Evolutionary conservation across 2,329 filamentous ascomycete genomes (phyloP), one percentile per base, ranked within the genome.

Genomic region (Claviceps digitariae): DNA sequence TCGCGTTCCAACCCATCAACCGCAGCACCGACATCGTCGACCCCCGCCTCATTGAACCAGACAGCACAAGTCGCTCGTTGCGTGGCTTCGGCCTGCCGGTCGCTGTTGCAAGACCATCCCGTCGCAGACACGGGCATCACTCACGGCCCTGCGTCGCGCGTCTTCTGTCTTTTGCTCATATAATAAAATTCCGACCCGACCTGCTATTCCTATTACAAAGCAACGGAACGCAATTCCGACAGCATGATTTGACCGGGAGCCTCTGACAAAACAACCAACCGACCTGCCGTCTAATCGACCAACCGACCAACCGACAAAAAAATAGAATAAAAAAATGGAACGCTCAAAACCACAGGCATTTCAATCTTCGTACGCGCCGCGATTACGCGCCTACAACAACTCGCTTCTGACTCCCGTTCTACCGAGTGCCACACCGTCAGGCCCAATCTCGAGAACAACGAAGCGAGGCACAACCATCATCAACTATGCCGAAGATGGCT

Each of bases 401-500:
- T 88, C 91, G 40, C 82, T 97, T 53, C 80, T 96, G 57, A 88
- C 87, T 25, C 90, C 91, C 38, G 83, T 93, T 57, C 79, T 91
- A 57, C 87, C 86, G 53, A 83, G 82, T 57, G 34, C 52, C 7
- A 74, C 75, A 54, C 77, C 81, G n/a, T 69, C 80, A 2, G 83
- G 82, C 25, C 80, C 84, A 41, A 73, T 79, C 55, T 78, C 87
- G 61, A 82, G 91, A 66, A 95, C 87, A n/a, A 97, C 93, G 9
- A 97, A 98, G 74, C 86, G 93, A 69, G 93, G 93, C 54, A 97
- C 93, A 2, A 93, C 88, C 36, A 87, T 91, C 58, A 93, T 97
- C 71, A 98, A 96, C 72, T 98, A 98, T 66, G 91, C 93, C 25
- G 93, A 98, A 67, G 91, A 97, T 67, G 90, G 90, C 48, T 95